These are phyloP conservation scores for Kwoniella shivajii DNA, from an alignment of 1,284 basidiomycete genomes.

Conservation along the genomic window DNA sequence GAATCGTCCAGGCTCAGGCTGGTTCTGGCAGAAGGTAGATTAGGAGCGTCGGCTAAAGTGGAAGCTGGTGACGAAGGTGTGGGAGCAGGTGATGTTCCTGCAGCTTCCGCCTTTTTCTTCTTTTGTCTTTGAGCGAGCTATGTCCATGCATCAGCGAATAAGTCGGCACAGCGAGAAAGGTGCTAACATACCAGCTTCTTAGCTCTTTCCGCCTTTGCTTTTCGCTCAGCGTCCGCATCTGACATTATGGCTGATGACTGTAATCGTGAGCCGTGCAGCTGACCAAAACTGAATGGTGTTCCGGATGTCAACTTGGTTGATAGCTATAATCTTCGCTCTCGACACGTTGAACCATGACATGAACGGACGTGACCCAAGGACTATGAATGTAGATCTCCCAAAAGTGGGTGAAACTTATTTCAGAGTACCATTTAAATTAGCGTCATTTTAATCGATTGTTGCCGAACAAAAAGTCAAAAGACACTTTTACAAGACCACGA, in stretches of 20 bases:
- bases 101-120: conserved; percentile 33
- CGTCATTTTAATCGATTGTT: background rate
- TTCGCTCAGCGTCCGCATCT: conserved; percentile 18
- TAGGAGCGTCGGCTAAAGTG: conserved; percentile 12
- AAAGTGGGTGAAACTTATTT: conserved; percentile 6
- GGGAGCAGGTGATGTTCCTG: conserved; percentile 12
- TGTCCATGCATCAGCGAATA: background rate
- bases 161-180: background rate
- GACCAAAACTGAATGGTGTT: background rate
- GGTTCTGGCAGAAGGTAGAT: conserved; percentile 31
- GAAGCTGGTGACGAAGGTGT: conserved; percentile 26
- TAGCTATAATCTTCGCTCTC: background rate
- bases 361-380: background rate
- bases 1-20: conserved; percentile 20
- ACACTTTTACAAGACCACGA: too few species aligned
- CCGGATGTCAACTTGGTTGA: background rate
- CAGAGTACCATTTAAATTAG: background rate
- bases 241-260: conserved; percentile 4
- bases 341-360: background rate
- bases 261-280: background rate
- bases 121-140: conserved; percentile 30
- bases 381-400: too few species aligned
- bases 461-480: conserved; percentile 9
- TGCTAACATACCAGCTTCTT: conserved; percentile 43
- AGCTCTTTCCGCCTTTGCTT: conserved; percentile 50